phyloP scores from a whole-genome alignment of 768 basidiomycete species.

The Boletus tomentosulus region DNA sequence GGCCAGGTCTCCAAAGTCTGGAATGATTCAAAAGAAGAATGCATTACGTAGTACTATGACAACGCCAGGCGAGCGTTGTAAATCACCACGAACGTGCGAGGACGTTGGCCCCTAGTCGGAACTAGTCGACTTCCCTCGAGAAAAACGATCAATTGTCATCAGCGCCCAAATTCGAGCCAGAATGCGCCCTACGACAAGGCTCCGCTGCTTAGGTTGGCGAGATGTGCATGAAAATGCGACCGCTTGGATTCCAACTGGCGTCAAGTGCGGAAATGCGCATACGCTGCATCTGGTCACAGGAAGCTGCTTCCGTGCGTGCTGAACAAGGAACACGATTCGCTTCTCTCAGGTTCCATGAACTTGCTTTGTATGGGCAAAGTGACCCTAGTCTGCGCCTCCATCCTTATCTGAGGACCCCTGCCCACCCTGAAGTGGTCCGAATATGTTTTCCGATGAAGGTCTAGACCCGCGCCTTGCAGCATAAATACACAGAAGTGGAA shows the following conservation, averaged over 20 bases:
- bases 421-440: not conserved
- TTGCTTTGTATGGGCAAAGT: not conserved
- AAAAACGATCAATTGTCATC: not conserved
- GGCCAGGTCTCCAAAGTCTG: not conserved
- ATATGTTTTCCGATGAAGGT: not conserved
- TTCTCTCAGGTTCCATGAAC: not conserved
- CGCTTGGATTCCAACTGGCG: not conserved
- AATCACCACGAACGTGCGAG: constrained; percentile 1
- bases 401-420: not conserved
- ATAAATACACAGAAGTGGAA: constrained; percentile 10
- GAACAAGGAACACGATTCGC: not conserved
- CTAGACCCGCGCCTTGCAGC: not conserved
- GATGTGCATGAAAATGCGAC: too few relatives aligned
- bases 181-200: too few relatives aligned
- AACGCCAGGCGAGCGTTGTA: too few relatives aligned
- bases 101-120: too few relatives aligned
- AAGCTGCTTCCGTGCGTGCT: not conserved
- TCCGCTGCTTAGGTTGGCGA: too few relatives aligned
- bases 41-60: not conserved
- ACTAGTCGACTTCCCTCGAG: not conserved
- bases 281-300: not conserved
- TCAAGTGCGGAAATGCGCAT: not conserved
- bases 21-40: not conserved
- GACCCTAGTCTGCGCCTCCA: not conserved
- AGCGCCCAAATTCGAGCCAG: not conserved